phyloP scores from a whole-genome alignment of 768 basidiomycete species.

The Kwoniella sp. region DNA sequence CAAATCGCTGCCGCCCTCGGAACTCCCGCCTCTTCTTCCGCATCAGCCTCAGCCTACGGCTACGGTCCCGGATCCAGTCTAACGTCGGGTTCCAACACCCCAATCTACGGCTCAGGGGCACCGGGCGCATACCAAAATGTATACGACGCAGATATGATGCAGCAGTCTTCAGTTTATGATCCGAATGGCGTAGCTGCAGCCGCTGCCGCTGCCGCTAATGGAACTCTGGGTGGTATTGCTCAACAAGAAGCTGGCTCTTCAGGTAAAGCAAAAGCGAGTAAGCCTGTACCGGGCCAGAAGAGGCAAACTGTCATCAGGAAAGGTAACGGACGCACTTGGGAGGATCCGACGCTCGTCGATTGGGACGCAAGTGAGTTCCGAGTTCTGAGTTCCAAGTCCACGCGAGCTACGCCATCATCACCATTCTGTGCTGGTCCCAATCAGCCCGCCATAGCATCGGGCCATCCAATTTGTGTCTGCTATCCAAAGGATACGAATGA shows the following conservation, averaged over 20 bases:
- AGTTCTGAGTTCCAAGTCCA: too few relatives aligned
- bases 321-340: slow-evolving; percentile 96
- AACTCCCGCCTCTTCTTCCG: slow-evolving; percentile 16
- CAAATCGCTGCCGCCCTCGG: slow-evolving; percentile 32
- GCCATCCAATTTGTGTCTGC: too few relatives aligned
- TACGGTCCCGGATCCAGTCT: slow-evolving; percentile 2
- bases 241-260: neutral
- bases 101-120: slow-evolving; percentile 8
- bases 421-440: too few relatives aligned
- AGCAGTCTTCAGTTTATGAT: slow-evolving; percentile 43
- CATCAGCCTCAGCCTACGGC: slow-evolving; percentile 20
- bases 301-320: slow-evolving; percentile 90
- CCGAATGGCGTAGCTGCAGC: slow-evolving; percentile 18
- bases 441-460: too few relatives aligned
- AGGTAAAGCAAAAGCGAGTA: slow-evolving; percentile 15
- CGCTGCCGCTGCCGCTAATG: neutral
- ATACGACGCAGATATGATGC: slow-evolving; percentile 38
- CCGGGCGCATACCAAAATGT: slow-evolving; percentile 27
- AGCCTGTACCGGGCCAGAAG: slow-evolving; percentile 58
- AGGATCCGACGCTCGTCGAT: slow-evolving; percentile 93
- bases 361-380: slow-evolving; percentile 86
- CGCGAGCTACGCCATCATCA: too few relatives aligned
- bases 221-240: too few relatives aligned
- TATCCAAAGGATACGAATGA: too few relatives aligned
- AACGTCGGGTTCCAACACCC: neutral